Evolutionary conservation across 2,329 filamentous ascomycete species (phyloP), one percentile per base, ranked within the genome.

Genomic region (Venturia asperata): DNA sequence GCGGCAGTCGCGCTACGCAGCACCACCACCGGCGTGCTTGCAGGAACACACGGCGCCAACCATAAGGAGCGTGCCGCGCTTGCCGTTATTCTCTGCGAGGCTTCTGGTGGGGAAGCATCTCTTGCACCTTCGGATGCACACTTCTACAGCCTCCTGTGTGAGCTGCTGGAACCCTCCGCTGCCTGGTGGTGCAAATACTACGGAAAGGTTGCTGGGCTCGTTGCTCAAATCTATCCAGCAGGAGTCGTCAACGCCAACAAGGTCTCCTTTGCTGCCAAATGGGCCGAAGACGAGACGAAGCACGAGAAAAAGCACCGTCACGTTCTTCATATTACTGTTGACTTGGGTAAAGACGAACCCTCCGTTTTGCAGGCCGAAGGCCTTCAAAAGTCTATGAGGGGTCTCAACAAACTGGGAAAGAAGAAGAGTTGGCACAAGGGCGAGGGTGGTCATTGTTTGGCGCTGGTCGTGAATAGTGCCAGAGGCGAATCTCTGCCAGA

Each of bases 1-100:
- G 84, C 89, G 0, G 83, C 88, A 3, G 84, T 85, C 62, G 88
- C 88, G 9, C 77, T 96, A n/a, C 86, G 92, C 70, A 80, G 85
- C 67, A 88, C 89, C 1, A 85, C 90, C 6, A 85, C 83, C 0
- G 86, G 90, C 0, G 77, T 88, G 43, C 80, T 92, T 61, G 83
- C 85, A 0, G 82, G 84, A 17, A 81, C 83, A 1, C 90, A 93
- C 47, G 91, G 91, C 0, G 77, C 95, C 34, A 87, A 85, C 1
- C 92, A 97, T 72, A 75, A 85, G 56, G 82, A 86, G 62, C 84
- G 91, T 15, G 88, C 89, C 0, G 75, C 90, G 1, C 79, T 96
- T 3, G 90, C 85, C 0, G 77, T 96, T 4, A 82, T 88, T 0
- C 79, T 90, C 1, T 91, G 86, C 69, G 86, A 88, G 58, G 82